Conservation (phyloP, 495 filamentous ascomycete genomes). For the Talaromyces liani region DNA sequence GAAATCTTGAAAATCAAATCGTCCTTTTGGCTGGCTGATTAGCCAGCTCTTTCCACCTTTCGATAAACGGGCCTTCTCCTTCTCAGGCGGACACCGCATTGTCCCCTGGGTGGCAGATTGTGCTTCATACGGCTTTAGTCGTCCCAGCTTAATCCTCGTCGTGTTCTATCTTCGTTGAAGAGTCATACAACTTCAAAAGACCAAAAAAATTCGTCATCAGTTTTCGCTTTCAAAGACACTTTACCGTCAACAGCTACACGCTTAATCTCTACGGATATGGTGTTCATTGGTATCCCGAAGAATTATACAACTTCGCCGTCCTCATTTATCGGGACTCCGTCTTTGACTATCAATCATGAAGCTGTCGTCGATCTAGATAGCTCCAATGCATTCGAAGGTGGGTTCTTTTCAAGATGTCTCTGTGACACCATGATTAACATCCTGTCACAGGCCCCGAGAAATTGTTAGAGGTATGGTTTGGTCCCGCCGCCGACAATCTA, state of each 20-base stretch:
- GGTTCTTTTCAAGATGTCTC: slow-evolving; percentile 6
- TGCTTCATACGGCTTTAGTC: slow-evolving; percentile 45
- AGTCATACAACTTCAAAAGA: slow-evolving; percentile 12
- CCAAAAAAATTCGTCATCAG: slow-evolving; percentile 1
- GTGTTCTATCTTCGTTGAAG: slow-evolving; percentile 21
- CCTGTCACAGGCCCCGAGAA: slow-evolving; percentile 77
- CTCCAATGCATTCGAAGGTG: slow-evolving; percentile 93
- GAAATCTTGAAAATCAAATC: slow-evolving; percentile 17
- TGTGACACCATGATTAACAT: background rate
- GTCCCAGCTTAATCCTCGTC: slow-evolving; percentile 6
- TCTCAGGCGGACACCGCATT: slow-evolving; percentile 78
- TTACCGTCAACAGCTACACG: slow-evolving; percentile 12
- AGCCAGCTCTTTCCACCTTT: slow-evolving; percentile 51
- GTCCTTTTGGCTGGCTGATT: slow-evolving; percentile 48
- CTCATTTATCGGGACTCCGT: slow-evolving; percentile 58
- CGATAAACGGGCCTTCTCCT: slow-evolving; percentile 80
- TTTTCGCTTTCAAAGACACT: slow-evolving; percentile 12
- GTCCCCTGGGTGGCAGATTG: slow-evolving; percentile 79
- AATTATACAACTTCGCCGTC: slow-evolving; percentile 76
- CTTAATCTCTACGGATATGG: slow-evolving; percentile 56
- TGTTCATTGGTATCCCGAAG: slow-evolving; percentile 69
- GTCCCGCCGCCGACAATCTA: slow-evolving; percentile 65
- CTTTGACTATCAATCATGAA: slow-evolving; percentile 94
- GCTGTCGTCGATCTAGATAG: slow-evolving; percentile 92
- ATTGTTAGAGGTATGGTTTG: slow-evolving; percentile 97